Conservation (phyloP, 257 asterid species). For the Solanum lycopersicoides region DNA sequence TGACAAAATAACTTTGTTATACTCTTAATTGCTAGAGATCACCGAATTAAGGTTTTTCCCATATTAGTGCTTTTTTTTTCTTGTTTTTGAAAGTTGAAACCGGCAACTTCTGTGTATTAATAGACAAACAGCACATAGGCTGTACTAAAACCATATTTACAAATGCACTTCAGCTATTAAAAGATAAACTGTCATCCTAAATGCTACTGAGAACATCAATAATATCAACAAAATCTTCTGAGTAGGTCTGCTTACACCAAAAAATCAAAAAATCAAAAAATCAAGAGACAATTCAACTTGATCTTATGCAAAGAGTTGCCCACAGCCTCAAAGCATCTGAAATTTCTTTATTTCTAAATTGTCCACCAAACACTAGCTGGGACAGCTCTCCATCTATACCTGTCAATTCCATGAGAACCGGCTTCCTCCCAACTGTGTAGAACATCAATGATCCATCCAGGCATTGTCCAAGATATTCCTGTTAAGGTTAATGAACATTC, state of each 20-base stretch:
- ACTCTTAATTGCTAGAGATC: neutral
- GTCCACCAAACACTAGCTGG: neutral
- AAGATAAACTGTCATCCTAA: neutral
- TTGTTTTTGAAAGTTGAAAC: neutral
- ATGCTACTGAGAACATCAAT: neutral
- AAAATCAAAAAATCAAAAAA: neutral
- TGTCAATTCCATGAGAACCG: neutral
- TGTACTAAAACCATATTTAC: neutral
- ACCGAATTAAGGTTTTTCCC: neutral
- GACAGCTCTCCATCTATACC: neutral
- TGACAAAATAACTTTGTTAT: neutral
- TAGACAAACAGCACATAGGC: neutral
- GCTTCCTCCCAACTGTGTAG: neutral
- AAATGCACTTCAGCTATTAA: neutral
- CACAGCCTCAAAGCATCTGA: neutral
- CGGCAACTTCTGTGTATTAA: neutral
- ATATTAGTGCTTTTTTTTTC: neutral
- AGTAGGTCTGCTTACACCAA: neutral
- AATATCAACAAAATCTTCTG: neutral
- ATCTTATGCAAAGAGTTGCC: neutral
- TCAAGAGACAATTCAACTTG: neutral
- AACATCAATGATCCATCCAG: neutral
- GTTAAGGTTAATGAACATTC: neutral
- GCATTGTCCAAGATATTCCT: neutral
- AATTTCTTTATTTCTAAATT: neutral